These are phyloP conservation scores for Dacryopinax primogenitus DNA, from an alignment of 768 basidiomycete species.

Conservation along the genomic window DNA sequence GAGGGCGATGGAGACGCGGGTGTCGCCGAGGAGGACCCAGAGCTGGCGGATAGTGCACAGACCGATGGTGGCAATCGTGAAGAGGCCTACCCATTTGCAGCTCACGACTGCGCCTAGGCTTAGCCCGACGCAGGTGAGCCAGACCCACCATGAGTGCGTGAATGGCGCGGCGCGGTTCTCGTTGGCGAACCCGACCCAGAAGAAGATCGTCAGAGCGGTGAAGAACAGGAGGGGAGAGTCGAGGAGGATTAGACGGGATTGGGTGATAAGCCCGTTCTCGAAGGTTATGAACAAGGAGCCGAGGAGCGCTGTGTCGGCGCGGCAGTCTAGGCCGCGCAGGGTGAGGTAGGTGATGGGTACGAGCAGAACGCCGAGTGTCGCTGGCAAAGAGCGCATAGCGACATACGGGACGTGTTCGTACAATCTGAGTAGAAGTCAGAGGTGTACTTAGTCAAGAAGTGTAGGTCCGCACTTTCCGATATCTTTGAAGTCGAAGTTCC, in stretches of 20 bases:
- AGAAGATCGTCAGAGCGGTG: constrained; percentile 74
- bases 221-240: constrained; percentile 99
- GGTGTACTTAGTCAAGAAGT: neutral
- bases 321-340: constrained; percentile 81
- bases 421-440: constrained; percentile 34
- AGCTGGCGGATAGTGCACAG: constrained; percentile 71
- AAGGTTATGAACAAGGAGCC: constrained; percentile 86
- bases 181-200: constrained; percentile 84
- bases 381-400: constrained; percentile 94
- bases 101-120: constrained; percentile 83
- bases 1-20: constrained; percentile 57
- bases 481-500: constrained; percentile 93
- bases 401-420: constrained; percentile 88
- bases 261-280: constrained; percentile 91
- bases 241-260: constrained; percentile 91
- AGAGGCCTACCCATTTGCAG: constrained; percentile 97
- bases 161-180: constrained; percentile 68
- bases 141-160: constrained; percentile 80
- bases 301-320: constrained; percentile 81
- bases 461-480: constrained; percentile 65
- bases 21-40: constrained; percentile 81
- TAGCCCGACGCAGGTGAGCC: constrained; percentile 76
- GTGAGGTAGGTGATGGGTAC: constrained; percentile 88
- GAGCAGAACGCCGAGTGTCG: constrained; percentile 73
- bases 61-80: constrained; percentile 92